phyloP scores from a whole-genome alignment of 805 yeast genomes.

The Wickerhamiella hasegawae region DNA sequence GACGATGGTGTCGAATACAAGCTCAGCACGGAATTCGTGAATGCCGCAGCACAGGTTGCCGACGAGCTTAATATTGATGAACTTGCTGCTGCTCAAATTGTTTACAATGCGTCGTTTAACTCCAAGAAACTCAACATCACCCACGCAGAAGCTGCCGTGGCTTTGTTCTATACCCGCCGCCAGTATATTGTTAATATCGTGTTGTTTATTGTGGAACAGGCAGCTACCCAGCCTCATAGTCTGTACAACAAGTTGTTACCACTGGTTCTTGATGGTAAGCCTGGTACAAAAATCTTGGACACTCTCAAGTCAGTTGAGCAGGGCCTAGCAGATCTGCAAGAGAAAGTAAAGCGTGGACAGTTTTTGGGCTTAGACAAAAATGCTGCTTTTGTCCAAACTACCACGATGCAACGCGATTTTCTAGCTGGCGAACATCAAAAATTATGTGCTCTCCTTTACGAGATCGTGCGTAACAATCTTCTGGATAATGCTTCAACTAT shows the following conservation, averaged over 20 bases:
- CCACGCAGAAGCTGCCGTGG: slow-evolving; percentile 33
- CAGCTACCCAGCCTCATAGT: slow-evolving; percentile 5
- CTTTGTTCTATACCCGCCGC: slow-evolving; percentile 51
- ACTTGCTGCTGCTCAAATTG: slow-evolving; percentile 50
- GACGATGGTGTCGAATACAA: slow-evolving; percentile 37
- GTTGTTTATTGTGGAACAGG: slow-evolving; percentile 15
- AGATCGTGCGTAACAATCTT: slow-evolving; percentile 28
- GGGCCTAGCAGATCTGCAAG: slow-evolving; percentile 34
- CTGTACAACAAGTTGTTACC: neutral
- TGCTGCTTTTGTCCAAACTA: slow-evolving; percentile 31
- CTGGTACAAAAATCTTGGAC: slow-evolving; percentile 31
- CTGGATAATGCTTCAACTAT: slow-evolving; percentile 24
- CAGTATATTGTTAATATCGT: slow-evolving; percentile 47
- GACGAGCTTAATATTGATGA: slow-evolving; percentile 68
- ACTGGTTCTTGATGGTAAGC: neutral
- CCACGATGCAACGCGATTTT: slow-evolving; percentile 45
- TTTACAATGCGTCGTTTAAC: slow-evolving; percentile 31
- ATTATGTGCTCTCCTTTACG: slow-evolving; percentile 48
- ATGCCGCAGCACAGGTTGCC: slow-evolving; percentile 39
- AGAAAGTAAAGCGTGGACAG: slow-evolving; percentile 33
- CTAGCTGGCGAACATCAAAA: slow-evolving; percentile 53
- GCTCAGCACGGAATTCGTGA: slow-evolving; percentile 49
- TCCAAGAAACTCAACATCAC: slow-evolving; percentile 24
- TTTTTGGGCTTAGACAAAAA: slow-evolving; percentile 33
- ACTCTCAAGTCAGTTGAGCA: slow-evolving; percentile 45